Percentiles rank a stretch among this genome's conserved stretches.
Conservation (phyloP, 2,329 filamentous ascomycete genomes). For the Colletotrichum magnum region DNA sequence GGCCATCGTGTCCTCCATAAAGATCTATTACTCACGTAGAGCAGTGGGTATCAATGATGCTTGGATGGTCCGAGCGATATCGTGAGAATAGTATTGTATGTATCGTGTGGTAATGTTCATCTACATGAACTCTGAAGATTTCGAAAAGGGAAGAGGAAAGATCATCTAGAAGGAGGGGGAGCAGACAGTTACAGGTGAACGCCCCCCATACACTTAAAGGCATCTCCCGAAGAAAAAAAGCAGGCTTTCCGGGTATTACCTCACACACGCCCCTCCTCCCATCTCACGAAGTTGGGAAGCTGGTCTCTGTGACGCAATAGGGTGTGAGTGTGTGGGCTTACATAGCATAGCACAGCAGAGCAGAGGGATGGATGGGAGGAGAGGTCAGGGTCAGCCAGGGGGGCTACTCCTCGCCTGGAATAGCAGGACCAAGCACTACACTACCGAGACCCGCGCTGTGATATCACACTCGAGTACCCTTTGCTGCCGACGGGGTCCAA, state of each 20-base stretch:
- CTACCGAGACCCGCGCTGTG: slow-evolving; percentile 27
- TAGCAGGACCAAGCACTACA: neutral
- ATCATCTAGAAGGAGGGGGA: neutral
- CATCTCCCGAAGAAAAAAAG: neutral
- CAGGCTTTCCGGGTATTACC: slow-evolving; percentile 26
- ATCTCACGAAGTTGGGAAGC: slow-evolving; percentile 1
- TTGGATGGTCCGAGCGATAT: neutral
- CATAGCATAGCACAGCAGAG: too few species aligned
- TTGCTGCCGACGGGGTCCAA: too few species aligned
- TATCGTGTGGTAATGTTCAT: too few species aligned
- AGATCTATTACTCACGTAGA: neutral
- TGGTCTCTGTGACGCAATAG: slow-evolving; percentile 39
- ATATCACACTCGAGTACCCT: slow-evolving; percentile 36
- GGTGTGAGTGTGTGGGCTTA: slow-evolving; percentile 15
- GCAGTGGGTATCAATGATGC: neutral
- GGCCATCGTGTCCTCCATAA: slow-evolving; percentile 39
- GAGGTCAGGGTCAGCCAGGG: too few species aligned
- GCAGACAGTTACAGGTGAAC: neutral
- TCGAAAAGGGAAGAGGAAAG: neutral
- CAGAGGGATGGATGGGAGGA: too few species aligned
- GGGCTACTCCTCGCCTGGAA: neutral
- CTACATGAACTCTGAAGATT: neutral
- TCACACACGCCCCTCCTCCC: slow-evolving; percentile 22
- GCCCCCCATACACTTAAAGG: slow-evolving; percentile 15
- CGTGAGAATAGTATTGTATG: neutral